Percentiles rank a stretch among this genome's conserved stretches.
Conservation (phyloP, 169 alveolate species). For the Plasmodium gallinaceum region DNA sequence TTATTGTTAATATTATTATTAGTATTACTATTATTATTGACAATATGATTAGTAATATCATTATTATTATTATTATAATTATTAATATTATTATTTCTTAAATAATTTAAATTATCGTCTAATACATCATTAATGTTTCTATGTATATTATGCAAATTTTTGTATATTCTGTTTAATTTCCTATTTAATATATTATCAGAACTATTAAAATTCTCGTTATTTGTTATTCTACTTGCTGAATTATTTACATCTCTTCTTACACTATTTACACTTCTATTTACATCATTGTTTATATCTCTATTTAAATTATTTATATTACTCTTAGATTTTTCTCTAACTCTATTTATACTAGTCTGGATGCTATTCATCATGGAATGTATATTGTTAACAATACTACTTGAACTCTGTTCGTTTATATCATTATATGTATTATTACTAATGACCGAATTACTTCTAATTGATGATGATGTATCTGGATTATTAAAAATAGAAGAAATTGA, state of each 20-base stretch:
- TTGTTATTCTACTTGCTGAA: conserved; percentile 1
- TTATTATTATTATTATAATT: neutral
- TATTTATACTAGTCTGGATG: conserved; percentile 11
- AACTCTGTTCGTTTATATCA: conserved; percentile 12
- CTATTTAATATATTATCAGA: neutral
- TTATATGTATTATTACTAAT: conserved; percentile 4
- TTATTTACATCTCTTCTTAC: conserved; percentile 29
- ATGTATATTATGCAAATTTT: conserved; percentile 23
- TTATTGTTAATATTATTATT: conserved; percentile 3
- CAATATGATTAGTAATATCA: neutral
- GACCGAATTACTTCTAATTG: neutral
- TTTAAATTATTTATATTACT: conserved; percentile 10
- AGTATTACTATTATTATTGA: neutral
- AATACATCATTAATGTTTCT: conserved; percentile 34
- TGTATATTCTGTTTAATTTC: conserved; percentile 49
- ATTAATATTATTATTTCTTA: conserved; percentile 18
- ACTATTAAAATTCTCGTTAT: neutral
- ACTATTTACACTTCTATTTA: conserved; percentile 16
- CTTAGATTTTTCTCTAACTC: conserved; percentile 1
- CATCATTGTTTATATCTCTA: conserved; percentile 11
- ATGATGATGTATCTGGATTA: conserved; percentile 19
- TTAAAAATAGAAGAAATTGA: conserved; percentile 26
- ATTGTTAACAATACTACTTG: conserved; percentile 17
- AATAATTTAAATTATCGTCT: conserved; percentile 1
- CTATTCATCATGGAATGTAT: conserved; percentile 47